These are phyloP conservation scores for Acanthochlamys bracteata DNA, from an alignment of 106 monocot genomes.

Conservation along the genomic window DNA sequence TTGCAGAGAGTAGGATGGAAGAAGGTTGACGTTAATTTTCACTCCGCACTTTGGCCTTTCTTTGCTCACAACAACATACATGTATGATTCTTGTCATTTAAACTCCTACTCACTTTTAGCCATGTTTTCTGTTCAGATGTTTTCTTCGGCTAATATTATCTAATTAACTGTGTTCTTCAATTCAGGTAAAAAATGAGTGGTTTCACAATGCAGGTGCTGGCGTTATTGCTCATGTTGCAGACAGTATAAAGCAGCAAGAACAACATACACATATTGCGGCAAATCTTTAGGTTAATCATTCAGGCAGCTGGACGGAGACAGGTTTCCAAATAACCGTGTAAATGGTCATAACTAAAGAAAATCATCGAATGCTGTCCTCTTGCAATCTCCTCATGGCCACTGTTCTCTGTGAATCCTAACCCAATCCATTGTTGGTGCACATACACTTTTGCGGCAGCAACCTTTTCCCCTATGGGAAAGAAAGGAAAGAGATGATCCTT, in stretches of 20 bases:
- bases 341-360: too few species aligned
- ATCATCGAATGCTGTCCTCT: too few species aligned
- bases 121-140: background rate
- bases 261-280: slow-evolving; percentile 26
- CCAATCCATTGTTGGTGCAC: too few species aligned
- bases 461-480: too few species aligned
- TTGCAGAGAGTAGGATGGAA: slow-evolving; percentile 91
- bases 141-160: background rate
- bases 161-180: background rate
- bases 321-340: too few species aligned
- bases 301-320: background rate
- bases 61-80: slow-evolving; percentile 95
- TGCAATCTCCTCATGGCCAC: too few species aligned
- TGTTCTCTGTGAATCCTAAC: too few species aligned
- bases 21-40: slow-evolving; percentile 97
- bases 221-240: slow-evolving; percentile 79
- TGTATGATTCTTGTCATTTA: slow-evolving; percentile 28
- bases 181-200: slow-evolving; percentile 88
- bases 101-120: too few species aligned
- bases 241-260: slow-evolving; percentile 66
- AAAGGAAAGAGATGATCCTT: too few species aligned
- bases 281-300: slow-evolving; percentile 32
- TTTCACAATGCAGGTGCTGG: slow-evolving; percentile 72
- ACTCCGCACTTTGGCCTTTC: slow-evolving; percentile 77
- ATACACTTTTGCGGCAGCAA: too few species aligned